phyloP scores from a whole-genome alignment of 2,329 filamentous ascomycete species.

The Diaporthe citri region DNA sequence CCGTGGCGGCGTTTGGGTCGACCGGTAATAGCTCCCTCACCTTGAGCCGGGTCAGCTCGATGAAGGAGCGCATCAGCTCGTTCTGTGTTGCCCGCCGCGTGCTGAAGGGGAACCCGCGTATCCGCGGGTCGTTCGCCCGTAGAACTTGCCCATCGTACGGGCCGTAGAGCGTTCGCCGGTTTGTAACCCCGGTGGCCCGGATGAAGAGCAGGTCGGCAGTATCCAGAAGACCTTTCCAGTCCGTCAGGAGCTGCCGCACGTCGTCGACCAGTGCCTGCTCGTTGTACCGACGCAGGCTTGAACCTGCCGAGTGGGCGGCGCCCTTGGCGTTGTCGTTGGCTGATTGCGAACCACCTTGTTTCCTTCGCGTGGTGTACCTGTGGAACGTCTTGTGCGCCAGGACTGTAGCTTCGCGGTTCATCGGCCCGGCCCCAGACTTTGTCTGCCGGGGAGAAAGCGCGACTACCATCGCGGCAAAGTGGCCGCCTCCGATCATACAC shows the following conservation, averaged over 20 bases:
- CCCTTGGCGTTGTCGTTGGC: constrained; percentile 96
- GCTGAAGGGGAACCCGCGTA: constrained; percentile 92
- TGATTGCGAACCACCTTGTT: constrained; percentile 95
- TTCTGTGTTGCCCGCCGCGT: constrained; percentile 92
- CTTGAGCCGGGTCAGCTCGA: constrained; percentile 93
- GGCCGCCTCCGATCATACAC: constrained; percentile 98
- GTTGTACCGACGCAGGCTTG: constrained; percentile 91
- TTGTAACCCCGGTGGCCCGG: constrained; percentile 87
- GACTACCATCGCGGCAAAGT: constrained; percentile 97
- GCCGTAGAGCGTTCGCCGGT: constrained; percentile 88
- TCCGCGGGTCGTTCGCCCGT: constrained; percentile 80
- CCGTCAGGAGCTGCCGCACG: constrained; percentile 81
- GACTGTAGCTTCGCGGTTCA: constrained; percentile 88
- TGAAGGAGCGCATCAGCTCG: constrained; percentile 93
- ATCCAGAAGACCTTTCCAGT: constrained; percentile 90
- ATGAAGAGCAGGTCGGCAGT: constrained; percentile 88
- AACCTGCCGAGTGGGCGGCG: constrained; percentile 92
- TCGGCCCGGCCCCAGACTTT: constrained; percentile 74
- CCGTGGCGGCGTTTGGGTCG: constrained; percentile 56
- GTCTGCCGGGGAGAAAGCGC: constrained; percentile 84
- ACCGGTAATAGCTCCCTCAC: constrained; percentile 81
- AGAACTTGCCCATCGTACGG: constrained; percentile 92
- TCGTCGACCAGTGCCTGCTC: constrained; percentile 92
- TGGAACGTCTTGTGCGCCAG: constrained; percentile 98
- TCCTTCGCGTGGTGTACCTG: constrained; percentile 93